A percentile compares a stretch with the other conserved stretches of the same genome.
These are phyloP conservation scores for Boletus pseudo-olivaceus DNA, from an alignment of 768 basidiomycete genomes.

Conservation along the genomic window DNA sequence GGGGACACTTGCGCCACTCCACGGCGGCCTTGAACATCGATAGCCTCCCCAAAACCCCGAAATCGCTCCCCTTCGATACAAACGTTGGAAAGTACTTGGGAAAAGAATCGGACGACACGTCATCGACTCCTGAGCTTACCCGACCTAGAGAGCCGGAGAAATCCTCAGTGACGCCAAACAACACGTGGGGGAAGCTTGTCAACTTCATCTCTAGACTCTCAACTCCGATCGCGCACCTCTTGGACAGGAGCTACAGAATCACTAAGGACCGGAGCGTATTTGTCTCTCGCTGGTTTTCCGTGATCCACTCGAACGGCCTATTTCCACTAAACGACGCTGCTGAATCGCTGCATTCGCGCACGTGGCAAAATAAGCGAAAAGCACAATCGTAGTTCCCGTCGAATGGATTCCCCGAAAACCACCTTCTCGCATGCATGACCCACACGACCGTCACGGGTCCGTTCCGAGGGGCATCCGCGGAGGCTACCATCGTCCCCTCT, in stretches of 20 bases:
- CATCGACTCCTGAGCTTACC: neutral
- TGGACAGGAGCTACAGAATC: neutral
- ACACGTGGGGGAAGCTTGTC: slow-evolving; percentile 1
- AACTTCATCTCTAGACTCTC: neutral
- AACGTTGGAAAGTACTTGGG: neutral
- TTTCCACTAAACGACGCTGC: neutral
- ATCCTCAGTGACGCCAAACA: neutral
- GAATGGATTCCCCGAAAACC: slow-evolving; percentile 2
- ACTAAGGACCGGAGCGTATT: neutral
- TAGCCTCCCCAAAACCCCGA: neutral
- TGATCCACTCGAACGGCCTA: neutral
- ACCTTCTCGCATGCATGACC: too few species aligned
- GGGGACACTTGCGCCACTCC: neutral
- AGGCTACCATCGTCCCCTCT: neutral
- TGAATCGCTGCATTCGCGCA: neutral
- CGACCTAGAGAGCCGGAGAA: neutral
- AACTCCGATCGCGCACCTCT: neutral
- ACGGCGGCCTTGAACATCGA: neutral
- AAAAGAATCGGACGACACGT: neutral
- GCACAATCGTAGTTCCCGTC: neutral
- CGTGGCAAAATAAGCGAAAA: neutral
- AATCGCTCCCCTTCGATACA: neutral
- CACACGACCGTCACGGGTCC: neutral
- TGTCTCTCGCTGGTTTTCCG: neutral
- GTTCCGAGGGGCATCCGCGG: slow-evolving; percentile 7